Evolutionary conservation across 768 basidiomycete species (phyloP), one percentile per base, ranked within the genome.

Genomic region (Panaeolus papilionaceus): DNA sequence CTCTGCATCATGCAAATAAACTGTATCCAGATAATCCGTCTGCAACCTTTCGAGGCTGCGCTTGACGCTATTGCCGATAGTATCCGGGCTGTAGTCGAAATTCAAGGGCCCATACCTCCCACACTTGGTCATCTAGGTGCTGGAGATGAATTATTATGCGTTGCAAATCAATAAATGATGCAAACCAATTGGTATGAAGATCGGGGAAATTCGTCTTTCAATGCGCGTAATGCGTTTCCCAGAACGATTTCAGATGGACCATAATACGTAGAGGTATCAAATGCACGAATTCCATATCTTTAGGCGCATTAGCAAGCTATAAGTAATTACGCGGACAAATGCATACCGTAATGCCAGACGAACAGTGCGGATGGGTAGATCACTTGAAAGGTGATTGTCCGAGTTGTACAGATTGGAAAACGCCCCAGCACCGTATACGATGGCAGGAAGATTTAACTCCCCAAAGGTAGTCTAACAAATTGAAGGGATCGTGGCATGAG

Each of bases 1-100:
- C 80, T 96, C 95, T 61, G 92, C 86, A 74, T 96, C 95, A 73
- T 96, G 95, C 38, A 95, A 79, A 74, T 92, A 95, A 0, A 95
- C 92, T 0, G 83, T 81, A 71, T 96, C 95, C 40, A 96, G 83
- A 74, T 95, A 94, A 67, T 82, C 77, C 11, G 94, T 95, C 63
- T 90, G 85, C 66, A 96, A 73, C 23, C 93, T 87, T 49, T 82
- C 78, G 38, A 95, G 79, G 72, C 92, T 93, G 66, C 86, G 86
- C 61, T 82, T 76, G 18, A 96, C 85, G 69, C 89, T 91, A 23
- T 83, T 81, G 18, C 90, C 87, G 64, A 96, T 86, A 40, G 84
- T 87, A 5, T 74, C 70, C 0, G 92, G 90, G 1, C 86, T 81
- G 77, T 95, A 96, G 77, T 96, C 92, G 71, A 95, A 95, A 49